Conservation (phyloP, 768 basidiomycete species). For the Mycena capillaripes region DNA sequence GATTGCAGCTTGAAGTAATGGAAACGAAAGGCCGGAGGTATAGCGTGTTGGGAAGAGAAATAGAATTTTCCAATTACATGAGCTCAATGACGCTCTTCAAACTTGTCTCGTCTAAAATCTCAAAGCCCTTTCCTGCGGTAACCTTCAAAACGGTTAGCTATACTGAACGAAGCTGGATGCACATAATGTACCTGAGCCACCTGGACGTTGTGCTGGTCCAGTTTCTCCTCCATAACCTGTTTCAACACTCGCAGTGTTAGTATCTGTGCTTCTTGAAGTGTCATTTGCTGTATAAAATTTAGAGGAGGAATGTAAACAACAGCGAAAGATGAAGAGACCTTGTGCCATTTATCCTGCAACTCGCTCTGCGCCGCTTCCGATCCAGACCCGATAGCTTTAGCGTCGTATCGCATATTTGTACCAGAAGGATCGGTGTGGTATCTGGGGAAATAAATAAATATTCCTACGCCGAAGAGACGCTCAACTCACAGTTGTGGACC, state of each 20-base stretch:
- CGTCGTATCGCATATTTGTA: constrained; percentile 96
- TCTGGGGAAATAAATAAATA: constrained; percentile 55
- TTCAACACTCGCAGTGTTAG: constrained; percentile 92
- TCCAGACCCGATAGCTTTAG: constrained; percentile 98
- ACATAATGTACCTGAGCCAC: constrained; percentile 82
- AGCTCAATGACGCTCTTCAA: constrained; percentile 89
- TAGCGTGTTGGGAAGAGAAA: neutral
- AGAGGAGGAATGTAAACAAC: neutral
- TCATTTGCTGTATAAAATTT: constrained; percentile 81
- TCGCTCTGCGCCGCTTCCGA: constrained; percentile 98
- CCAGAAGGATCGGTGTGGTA: constrained; percentile 99
- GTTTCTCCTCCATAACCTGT: constrained; percentile 99
- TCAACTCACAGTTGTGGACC: constrained; percentile 93
- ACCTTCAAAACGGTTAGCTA: constrained; percentile 64
- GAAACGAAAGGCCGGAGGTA: neutral
- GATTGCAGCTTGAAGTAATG: constrained; percentile 50
- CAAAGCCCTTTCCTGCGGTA: constrained; percentile 86
- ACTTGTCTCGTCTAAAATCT: constrained; percentile 85
- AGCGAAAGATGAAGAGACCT: constrained; percentile 61
- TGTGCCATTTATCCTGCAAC: constrained; percentile 97
- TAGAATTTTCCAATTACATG: constrained; percentile 63
- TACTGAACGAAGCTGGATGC: neutral
- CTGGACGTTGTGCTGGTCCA: constrained; percentile 99
- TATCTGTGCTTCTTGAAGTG: constrained; percentile 87
- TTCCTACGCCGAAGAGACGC: neutral